These are phyloP conservation scores for Exsudoporus frostii DNA, from an alignment of 768 basidiomycete genomes.

Conservation along the genomic window DNA sequence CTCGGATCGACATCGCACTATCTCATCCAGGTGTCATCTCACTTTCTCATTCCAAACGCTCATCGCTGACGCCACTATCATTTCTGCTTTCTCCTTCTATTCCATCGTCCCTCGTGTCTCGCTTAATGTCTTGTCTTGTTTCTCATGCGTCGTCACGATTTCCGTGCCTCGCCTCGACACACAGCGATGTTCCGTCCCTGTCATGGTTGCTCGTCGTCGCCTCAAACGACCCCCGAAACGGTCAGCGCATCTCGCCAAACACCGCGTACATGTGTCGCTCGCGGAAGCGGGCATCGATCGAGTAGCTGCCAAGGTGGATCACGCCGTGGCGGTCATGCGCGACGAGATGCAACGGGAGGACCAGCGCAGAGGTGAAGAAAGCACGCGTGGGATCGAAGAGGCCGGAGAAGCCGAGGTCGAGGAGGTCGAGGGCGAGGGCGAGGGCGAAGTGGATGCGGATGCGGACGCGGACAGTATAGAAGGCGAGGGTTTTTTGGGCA, in stretches of 20 bases:
- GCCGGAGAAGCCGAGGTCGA: slow-evolving; percentile 25
- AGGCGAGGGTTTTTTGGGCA: slow-evolving; percentile 30
- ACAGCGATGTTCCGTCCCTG: slow-evolving; percentile 90
- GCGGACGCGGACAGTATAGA: slow-evolving; percentile 29
- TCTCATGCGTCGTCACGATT: background rate
- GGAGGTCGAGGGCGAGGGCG: slow-evolving; percentile 28
- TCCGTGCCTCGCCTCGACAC: background rate
- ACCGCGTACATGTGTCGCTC: slow-evolving; percentile 80
- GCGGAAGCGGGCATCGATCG: slow-evolving; percentile 86
- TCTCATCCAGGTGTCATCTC: slow-evolving; percentile 64
- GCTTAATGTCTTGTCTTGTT: background rate
- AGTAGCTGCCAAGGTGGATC: slow-evolving; percentile 80
- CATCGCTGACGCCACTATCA: background rate
- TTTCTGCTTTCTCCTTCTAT: background rate
- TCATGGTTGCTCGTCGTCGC: slow-evolving; percentile 93
- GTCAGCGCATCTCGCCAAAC: slow-evolving; percentile 75
- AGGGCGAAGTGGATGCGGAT: slow-evolving; percentile 13
- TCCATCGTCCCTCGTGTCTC: background rate
- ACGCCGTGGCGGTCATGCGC: slow-evolving; percentile 78
- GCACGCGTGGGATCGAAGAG: slow-evolving; percentile 18
- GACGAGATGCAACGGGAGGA: slow-evolving; percentile 74
- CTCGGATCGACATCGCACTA: slow-evolving; percentile 96
- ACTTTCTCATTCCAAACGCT: background rate
- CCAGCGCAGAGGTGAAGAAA: slow-evolving; percentile 29
- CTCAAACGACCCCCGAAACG: slow-evolving; percentile 84